Percentiles rank a stretch among this genome's conserved stretches.
These are phyloP conservation scores for Oxyria digyna DNA, from an alignment of 148 eudicot species.

Conservation along the genomic window DNA sequence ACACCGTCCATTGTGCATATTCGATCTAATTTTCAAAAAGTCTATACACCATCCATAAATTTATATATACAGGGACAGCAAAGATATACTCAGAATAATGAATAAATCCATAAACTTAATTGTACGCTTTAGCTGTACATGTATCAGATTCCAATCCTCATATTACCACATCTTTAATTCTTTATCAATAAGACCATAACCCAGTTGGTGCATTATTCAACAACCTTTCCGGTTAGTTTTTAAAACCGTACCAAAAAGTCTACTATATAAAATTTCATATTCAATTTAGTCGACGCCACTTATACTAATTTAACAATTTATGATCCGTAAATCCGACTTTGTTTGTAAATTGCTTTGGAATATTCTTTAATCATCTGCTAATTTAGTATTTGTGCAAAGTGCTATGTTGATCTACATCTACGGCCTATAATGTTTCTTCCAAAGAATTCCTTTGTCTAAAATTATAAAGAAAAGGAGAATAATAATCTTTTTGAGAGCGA, in stretches of 20 bases:
- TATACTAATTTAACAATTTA: background rate
- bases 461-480: background rate
- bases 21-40: background rate
- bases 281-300: slow-evolving; percentile 11
- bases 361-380: slow-evolving; percentile 8
- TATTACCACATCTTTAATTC: slow-evolving; percentile 15
- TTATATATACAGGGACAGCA: background rate
- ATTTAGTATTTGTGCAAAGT: slow-evolving; percentile 25
- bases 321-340: too few relatives aligned
- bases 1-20: slow-evolving; percentile 6
- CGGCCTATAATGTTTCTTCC: slow-evolving; percentile 26
- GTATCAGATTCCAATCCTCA: slow-evolving; percentile 27
- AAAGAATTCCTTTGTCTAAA: slow-evolving; percentile 17
- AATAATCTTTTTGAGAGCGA: background rate
- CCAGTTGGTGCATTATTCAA: slow-evolving; percentile 13
- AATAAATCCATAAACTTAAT: background rate
- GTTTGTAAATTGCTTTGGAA: background rate
- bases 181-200: too few relatives aligned
- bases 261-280: background rate
- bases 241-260: background rate
- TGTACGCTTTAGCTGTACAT: slow-evolving; percentile 50
- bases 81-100: background rate
- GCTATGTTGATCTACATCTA: slow-evolving; percentile 34
- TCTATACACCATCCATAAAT: background rate
- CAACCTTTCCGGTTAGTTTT: background rate